phyloP scores from a whole-genome alignment of 1,284 basidiomycete genomes.

The Trametes polyzona region DNA sequence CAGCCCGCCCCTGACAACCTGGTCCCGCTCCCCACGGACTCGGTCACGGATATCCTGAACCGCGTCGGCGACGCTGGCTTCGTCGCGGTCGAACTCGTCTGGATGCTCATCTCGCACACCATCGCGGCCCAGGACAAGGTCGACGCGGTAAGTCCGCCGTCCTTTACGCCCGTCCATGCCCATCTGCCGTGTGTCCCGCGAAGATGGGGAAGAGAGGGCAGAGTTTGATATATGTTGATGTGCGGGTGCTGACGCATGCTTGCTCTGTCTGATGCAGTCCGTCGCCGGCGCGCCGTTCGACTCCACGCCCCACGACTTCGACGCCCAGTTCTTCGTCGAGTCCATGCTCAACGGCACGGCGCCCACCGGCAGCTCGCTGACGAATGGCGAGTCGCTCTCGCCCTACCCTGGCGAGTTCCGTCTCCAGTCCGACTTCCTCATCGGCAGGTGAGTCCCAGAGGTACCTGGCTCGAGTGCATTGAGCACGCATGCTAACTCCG shows the following conservation, averaged over 20 bases:
- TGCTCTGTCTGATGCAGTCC: conserved; percentile 6
- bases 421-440: conserved; percentile 39
- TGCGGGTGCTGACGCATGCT: background rate
- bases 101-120: conserved; percentile 35
- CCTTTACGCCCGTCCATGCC: background rate
- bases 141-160: conserved; percentile 20
- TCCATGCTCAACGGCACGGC: conserved; percentile 39
- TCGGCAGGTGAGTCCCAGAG: conserved; percentile 24
- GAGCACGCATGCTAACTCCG: background rate
- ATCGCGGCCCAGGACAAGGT: conserved; percentile 33
- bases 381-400: conserved; percentile 35
- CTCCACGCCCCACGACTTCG: conserved; percentile 39
- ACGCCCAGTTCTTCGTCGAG: conserved; percentile 47
- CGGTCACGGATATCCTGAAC: conserved; percentile 33
- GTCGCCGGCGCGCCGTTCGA: conserved; percentile 34
- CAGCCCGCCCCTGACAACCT: conserved; percentile 32
- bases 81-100: conserved; percentile 33
- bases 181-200: background rate
- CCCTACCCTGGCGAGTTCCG: conserved; percentile 41
- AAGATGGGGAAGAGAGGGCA: background rate
- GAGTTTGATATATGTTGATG: background rate
- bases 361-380: conserved; percentile 36
- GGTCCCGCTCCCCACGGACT: conserved; percentile 34
- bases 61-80: conserved; percentile 35
- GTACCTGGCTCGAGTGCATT: background rate